phyloP scores from a whole-genome alignment of 2,329 filamentous ascomycete species.

The Claviceps cyperi region DNA sequence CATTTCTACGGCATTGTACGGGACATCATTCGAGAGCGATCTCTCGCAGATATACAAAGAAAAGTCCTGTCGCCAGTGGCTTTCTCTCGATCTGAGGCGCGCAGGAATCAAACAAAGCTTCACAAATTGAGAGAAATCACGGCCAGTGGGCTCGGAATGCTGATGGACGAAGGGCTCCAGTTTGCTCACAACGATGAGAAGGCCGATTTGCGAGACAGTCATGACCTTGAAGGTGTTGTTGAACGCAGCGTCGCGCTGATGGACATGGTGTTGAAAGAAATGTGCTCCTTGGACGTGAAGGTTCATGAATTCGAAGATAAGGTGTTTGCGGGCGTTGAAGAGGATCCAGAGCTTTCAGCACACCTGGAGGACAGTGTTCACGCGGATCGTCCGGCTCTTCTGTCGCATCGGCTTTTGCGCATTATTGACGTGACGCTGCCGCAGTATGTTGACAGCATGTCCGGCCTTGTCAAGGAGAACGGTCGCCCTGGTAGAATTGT shows the following conservation, averaged over 20 bases:
- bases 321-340: constrained; percentile 47
- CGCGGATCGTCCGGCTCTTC: constrained; percentile 37
- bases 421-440: constrained; percentile 59
- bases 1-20: constrained; percentile 71
- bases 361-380: constrained; percentile 32
- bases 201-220: constrained; percentile 32
- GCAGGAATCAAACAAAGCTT: constrained; percentile 57
- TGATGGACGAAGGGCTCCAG: constrained; percentile 74
- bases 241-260: constrained; percentile 73
- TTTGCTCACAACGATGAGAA: constrained; percentile 48
- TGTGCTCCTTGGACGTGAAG: constrained; percentile 47
- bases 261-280: constrained; percentile 67
- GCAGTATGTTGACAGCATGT: constrained; percentile 44
- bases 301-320: constrained; percentile 50
- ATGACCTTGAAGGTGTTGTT: constrained; percentile 55
- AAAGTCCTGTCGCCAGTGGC: constrained; percentile 68
- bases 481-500: constrained; percentile 63
- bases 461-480: constrained; percentile 42
- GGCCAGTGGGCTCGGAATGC: constrained; percentile 70
- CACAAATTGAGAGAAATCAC: constrained; percentile 64
- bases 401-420: constrained; percentile 51
- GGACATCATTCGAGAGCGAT: constrained; percentile 59
- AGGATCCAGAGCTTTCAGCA: constrained; percentile 43
- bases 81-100: constrained; percentile 57
- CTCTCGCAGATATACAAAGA: constrained; percentile 54